Evolutionary conservation across 352 stramenopile species (phyloP).

Genomic region (Aphanomyces euteiches): DNA sequence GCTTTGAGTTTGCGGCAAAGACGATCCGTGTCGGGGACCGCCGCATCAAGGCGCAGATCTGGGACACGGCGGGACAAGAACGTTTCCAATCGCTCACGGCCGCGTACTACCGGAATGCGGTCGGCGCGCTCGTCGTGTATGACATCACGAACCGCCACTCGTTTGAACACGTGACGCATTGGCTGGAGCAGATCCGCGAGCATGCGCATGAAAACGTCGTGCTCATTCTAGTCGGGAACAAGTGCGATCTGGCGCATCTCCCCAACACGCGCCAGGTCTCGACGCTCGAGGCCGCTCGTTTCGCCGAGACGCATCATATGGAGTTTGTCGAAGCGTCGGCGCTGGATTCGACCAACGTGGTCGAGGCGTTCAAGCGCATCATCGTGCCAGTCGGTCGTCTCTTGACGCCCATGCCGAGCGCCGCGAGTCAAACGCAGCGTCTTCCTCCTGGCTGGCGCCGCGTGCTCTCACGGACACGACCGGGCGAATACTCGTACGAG

Average conservation of each 20-base stretch:
- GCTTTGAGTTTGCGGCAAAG: slow-evolving; percentile 86
- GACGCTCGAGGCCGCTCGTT: slow-evolving; percentile 78
- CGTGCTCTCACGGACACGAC: slow-evolving; percentile 74
- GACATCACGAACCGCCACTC: slow-evolving; percentile 87
- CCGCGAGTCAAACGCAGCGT: slow-evolving; percentile 48
- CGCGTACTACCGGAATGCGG: slow-evolving; percentile 89
- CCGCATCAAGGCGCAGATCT: slow-evolving; percentile 85
- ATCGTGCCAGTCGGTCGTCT: slow-evolving; percentile 80
- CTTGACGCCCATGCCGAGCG: slow-evolving; percentile 46
- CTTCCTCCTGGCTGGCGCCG: slow-evolving; percentile 71
- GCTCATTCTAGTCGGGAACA: slow-evolving; percentile 83
- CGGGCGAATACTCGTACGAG: slow-evolving; percentile 83
- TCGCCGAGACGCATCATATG: slow-evolving; percentile 74
- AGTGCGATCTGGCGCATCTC: slow-evolving; percentile 77
- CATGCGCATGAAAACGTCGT: slow-evolving; percentile 80
- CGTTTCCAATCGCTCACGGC: slow-evolving; percentile 88
- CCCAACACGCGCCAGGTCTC: slow-evolving; percentile 77
- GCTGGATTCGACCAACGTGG: slow-evolving; percentile 79
- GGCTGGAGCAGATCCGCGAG: slow-evolving; percentile 77
- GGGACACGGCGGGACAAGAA: slow-evolving; percentile 86
- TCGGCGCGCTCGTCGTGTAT: slow-evolving; percentile 90
- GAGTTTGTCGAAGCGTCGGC: slow-evolving; percentile 85
- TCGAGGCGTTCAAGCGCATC: slow-evolving; percentile 85
- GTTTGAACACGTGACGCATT: slow-evolving; percentile 74
- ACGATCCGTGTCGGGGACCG: slow-evolving; percentile 78